Base-by-base conservation (phyloP, 2,329 filamentous ascomycete genomes). In the Fusarium sp. region DNA sequence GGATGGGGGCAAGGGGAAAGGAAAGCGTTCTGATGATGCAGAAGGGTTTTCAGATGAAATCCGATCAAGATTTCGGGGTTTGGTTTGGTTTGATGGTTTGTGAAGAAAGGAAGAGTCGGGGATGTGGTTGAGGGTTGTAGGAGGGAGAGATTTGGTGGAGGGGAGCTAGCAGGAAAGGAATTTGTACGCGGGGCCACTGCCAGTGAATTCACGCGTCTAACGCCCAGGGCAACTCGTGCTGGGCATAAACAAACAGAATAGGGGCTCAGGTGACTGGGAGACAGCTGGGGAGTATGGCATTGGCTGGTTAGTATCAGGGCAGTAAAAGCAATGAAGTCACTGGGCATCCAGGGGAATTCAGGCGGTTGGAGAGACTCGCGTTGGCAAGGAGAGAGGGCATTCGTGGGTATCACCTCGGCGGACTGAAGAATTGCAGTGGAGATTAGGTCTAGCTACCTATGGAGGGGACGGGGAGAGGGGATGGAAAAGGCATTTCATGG, bases 141-240 rank as follows among this genome's bases (percentile, higher is more conserved):
- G 43, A n/a, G 56, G 4, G 4, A 5, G 12, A 22, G 13, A 10
- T 47, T 44, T 36, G 24, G 31, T 13, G 32, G 12, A 9, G 34
- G 29, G 19, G 31, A 41, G 24, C 28, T 15, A 19, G 12, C 36
- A 59, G 43, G 28, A 46, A 15, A 28, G 26, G 38, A 22, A 60
- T 25, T 28, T 36, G 38, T 11, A 58, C 34, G 44, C 41, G 40
- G 32, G 35, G 48, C 28, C 10, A 39, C 11, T 31, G 48, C 25
- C 38, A 19, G 45, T 32, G 34, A 35, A 60, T 29, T 7, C 19
- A 48, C 38, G 32, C 54, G 39, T 25, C 38, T 28, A 12, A 38
- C 40, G 47, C 48, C 25, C 41, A 42, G 8, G 35, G 28, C 12
- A 25, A 24, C 32, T 12, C 9, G 7, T 26, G 34, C 56, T 42